Conservation (phyloP, 306 rosid genomes). For the Clitoria ternatea region DNA sequence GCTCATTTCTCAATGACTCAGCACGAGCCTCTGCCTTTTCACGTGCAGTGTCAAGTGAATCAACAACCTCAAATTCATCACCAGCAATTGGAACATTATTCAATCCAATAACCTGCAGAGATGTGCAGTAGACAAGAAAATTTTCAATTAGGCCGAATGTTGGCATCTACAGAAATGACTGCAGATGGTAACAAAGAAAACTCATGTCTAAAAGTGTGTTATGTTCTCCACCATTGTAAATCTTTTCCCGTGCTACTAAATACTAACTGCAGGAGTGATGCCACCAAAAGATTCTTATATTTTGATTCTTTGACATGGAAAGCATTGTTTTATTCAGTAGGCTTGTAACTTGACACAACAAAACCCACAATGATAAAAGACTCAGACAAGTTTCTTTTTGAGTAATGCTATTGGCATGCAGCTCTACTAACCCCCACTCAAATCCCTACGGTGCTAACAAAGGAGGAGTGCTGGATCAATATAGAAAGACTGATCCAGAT, state of each 20-base stretch:
- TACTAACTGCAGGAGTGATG: neutral
- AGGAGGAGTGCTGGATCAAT: neutral
- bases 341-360: neutral
- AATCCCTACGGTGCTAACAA: neutral
- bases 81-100: slow-evolving; percentile 91
- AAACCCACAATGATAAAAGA: neutral
- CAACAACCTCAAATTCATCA: slow-evolving; percentile 85
- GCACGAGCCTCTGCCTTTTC: slow-evolving; percentile 85
- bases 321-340: neutral
- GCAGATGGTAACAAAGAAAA: neutral
- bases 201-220: neutral
- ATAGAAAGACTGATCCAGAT: neutral
- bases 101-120: slow-evolving; percentile 77
- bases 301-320: neutral
- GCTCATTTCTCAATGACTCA: slow-evolving; percentile 66
- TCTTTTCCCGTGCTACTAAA: neutral
- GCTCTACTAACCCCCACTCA: neutral
- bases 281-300: neutral
- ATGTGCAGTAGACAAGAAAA: slow-evolving; percentile 8
- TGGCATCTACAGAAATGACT: neutral
- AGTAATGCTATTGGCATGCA: neutral
- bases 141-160: neutral
- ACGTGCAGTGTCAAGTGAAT: slow-evolving; percentile 84
- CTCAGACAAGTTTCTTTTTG: neutral
- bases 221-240: neutral